Evolutionary conservation across 768 basidiomycete species (phyloP).

Genomic region (Dioszegia crocea): DNA sequence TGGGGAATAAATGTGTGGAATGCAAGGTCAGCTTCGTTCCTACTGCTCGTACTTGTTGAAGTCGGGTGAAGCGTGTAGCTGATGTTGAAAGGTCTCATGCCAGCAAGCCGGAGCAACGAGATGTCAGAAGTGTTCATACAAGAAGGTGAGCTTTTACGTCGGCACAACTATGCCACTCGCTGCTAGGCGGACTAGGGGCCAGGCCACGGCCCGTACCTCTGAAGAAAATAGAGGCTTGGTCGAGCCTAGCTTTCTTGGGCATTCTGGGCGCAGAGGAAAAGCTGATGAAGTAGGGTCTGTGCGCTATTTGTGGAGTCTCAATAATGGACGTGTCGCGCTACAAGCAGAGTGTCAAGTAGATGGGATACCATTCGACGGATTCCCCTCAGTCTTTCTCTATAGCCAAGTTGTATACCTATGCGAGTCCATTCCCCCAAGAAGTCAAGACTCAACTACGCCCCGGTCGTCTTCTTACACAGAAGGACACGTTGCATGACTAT

Average conservation of each 20-base stretch:
- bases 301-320: slow-evolving; percentile 49
- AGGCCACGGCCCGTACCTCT: too few species aligned
- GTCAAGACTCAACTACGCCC: not conserved
- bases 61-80: not conserved
- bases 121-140: slow-evolving; percentile 50
- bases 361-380: not conserved
- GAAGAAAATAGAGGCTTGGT: too few species aligned
- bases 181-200: too few species aligned
- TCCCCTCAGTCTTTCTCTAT: not conserved
- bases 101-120: slow-evolving; percentile 44
- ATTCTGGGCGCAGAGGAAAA: too few species aligned
- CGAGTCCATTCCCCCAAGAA: not conserved
- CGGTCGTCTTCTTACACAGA: too few species aligned
- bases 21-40: slow-evolving; percentile 42
- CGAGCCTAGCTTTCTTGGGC: too few species aligned
- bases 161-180: not conserved
- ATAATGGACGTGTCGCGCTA: slow-evolving; percentile 43
- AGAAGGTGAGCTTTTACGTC: slow-evolving; percentile 33
- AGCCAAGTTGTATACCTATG: slow-evolving; percentile 5
- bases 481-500: too few species aligned
- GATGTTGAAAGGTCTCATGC: slow-evolving; percentile 21
- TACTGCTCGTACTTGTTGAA: too few species aligned
- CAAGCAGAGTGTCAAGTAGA: slow-evolving; percentile 40
- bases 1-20: slow-evolving; percentile 48
- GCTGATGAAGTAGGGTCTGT: slow-evolving; percentile 30